These are phyloP conservation scores for Citeromyces hawaiiensis DNA, from an alignment of 1,139 yeast species.

Conservation along the genomic window DNA sequence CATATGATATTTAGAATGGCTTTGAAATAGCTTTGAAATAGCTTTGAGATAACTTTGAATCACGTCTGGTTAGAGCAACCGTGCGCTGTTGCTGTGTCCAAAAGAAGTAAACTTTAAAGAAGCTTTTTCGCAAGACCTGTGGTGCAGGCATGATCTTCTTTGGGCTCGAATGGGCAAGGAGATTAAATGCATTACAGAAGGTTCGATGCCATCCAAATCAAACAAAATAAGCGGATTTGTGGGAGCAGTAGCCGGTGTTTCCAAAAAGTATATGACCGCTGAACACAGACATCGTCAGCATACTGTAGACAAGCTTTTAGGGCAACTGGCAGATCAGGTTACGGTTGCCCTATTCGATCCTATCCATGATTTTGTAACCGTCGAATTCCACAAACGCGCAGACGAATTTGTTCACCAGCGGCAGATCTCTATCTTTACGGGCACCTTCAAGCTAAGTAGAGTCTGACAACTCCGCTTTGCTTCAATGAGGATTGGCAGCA, in stretches of 20 bases:
- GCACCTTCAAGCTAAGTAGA: too few relatives aligned
- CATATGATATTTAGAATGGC: too few relatives aligned
- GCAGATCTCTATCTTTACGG: slow-evolving; percentile 42
- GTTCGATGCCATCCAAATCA: slow-evolving; percentile 21
- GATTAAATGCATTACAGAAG: slow-evolving; percentile 28
- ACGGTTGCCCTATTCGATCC: slow-evolving; percentile 50
- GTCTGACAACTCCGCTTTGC: too few relatives aligned
- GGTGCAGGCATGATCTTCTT: slow-evolving; percentile 36
- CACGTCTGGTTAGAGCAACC: too few relatives aligned
- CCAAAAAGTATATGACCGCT: slow-evolving; percentile 28
- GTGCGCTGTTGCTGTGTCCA: slow-evolving; percentile 45
- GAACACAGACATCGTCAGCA: slow-evolving; percentile 27
- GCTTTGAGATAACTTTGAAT: too few relatives aligned
- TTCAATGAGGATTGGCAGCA: too few relatives aligned
- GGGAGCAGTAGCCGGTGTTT: slow-evolving; percentile 20
- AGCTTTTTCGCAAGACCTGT: slow-evolving; percentile 24
- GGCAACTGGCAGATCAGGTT: slow-evolving; percentile 33
- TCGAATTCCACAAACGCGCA: slow-evolving; percentile 33
- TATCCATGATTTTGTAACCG: slow-evolving; percentile 52
- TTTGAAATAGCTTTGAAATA: too few relatives aligned
- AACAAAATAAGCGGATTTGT: slow-evolving; percentile 25
- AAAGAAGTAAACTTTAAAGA: slow-evolving; percentile 29
- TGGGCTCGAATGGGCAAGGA: slow-evolving; percentile 50
- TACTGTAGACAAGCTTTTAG: slow-evolving; percentile 35
- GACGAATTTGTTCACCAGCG: slow-evolving; percentile 35